Percentiles rank a stretch among this genome's conserved stretches.
Conservation (phyloP, 371 early-diverging fungal genomes). For the Rhizopus arrhizus region DNA sequence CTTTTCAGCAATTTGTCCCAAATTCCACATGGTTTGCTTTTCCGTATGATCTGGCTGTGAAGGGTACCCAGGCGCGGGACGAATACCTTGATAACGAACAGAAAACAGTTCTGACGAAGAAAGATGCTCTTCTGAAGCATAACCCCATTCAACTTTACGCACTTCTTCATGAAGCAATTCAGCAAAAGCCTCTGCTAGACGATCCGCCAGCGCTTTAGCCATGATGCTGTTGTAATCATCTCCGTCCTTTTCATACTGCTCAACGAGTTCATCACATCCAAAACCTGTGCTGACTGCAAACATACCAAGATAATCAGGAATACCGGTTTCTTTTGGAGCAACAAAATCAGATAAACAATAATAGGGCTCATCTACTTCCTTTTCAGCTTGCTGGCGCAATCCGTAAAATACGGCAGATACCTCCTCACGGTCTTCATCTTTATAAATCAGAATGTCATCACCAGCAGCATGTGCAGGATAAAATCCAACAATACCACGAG, state of each 20-base stretch:
- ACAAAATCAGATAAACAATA: slow-evolving; percentile 89
- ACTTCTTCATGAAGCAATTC: slow-evolving; percentile 86
- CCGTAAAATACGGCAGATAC: slow-evolving; percentile 77
- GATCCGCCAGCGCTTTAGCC: slow-evolving; percentile 92
- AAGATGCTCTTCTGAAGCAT: slow-evolving; percentile 75
- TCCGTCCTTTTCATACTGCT: slow-evolving; percentile 68
- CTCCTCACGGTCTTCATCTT: slow-evolving; percentile 67
- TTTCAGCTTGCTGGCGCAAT: slow-evolving; percentile 72
- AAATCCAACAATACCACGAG: slow-evolving; percentile 81
- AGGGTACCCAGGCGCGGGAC: slow-evolving; percentile 91
- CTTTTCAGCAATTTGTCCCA: slow-evolving; percentile 72
- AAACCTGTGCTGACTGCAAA: slow-evolving; percentile 91
- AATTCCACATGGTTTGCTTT: slow-evolving; percentile 87
- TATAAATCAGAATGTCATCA: slow-evolving; percentile 85
- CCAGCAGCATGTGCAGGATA: slow-evolving; percentile 87
- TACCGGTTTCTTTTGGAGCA: slow-evolving; percentile 73
- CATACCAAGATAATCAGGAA: slow-evolving; percentile 85
- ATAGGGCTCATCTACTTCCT: slow-evolving; percentile 79
- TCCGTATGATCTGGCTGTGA: slow-evolving; percentile 91
- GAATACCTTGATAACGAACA: slow-evolving; percentile 90
- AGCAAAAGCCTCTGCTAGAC: slow-evolving; percentile 90
- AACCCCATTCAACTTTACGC: slow-evolving; percentile 86
- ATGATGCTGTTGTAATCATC: slow-evolving; percentile 91
- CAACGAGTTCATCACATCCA: slow-evolving; percentile 82
- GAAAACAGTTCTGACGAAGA: slow-evolving; percentile 78